Conservation (phyloP, 805 yeast species). For the Metschnikowia henanensis region DNA sequence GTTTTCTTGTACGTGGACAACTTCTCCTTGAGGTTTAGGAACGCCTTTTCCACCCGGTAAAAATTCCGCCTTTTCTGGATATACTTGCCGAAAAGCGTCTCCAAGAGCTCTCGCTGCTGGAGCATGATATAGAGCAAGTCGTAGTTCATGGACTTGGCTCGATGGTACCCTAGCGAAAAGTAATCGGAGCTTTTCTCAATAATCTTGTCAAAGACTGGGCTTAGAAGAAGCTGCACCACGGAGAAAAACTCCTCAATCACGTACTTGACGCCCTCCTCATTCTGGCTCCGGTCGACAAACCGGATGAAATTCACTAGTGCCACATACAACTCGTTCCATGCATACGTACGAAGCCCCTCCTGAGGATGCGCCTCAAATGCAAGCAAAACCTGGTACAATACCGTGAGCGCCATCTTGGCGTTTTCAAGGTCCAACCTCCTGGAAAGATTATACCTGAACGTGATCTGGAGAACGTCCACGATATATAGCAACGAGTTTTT, state of each 20-base stretch:
- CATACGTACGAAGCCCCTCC: conserved; percentile 24
- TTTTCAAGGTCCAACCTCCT: conserved; percentile 33
- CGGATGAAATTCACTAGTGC: conserved; percentile 30
- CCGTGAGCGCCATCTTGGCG: conserved; percentile 26
- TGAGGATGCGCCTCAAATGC: conserved; percentile 19
- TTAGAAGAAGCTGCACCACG: conserved; percentile 15
- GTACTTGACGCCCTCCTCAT: conserved; percentile 20
- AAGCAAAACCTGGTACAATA: conserved; percentile 26
- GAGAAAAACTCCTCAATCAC: conserved; percentile 19
- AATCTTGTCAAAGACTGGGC: conserved; percentile 20
- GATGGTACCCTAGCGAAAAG: conserved; percentile 20
- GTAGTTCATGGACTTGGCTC: conserved; percentile 26
- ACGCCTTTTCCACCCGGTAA: conserved; percentile 14
- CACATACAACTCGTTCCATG: conserved; percentile 36
- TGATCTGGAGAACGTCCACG: conserved; percentile 17
- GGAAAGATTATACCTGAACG: conserved; percentile 37
- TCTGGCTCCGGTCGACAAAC: conserved; percentile 21
- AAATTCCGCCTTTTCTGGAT: conserved; percentile 15
- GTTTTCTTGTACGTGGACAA: conserved; percentile 21
- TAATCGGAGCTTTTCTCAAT: conserved; percentile 17
- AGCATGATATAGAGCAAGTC: conserved; percentile 32
- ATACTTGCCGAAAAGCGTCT: conserved; percentile 18
- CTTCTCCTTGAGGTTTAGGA: conserved; percentile 15
- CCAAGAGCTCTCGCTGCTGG: conserved; percentile 24
- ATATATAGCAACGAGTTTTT: conserved; percentile 32